phyloP scores from a whole-genome alignment of 805 yeast species.

The Middelhovenomyces tepae region DNA sequence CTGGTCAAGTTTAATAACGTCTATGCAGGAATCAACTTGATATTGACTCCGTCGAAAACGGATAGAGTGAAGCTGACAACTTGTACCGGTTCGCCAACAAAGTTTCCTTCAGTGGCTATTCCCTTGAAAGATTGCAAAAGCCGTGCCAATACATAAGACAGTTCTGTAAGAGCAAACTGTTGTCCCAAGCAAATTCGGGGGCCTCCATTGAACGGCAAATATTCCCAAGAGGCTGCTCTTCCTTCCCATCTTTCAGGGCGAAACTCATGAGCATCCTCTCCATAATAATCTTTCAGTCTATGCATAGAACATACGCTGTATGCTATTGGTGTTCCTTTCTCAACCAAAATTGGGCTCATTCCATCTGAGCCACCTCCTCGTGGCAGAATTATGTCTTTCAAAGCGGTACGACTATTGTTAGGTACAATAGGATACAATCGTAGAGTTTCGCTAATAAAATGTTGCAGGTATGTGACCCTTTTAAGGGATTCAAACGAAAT shows the following conservation, averaged over 20 bases:
- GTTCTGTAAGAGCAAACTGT: conserved; percentile 43
- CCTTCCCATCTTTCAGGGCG: conserved; percentile 33
- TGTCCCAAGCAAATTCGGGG: conserved; percentile 44
- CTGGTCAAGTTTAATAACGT: no score
- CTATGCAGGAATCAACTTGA: no score
- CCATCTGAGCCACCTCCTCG: conserved; percentile 38
- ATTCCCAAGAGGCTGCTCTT: conserved; percentile 34
- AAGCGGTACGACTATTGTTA: conserved; percentile 34
- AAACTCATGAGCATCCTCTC: conserved; percentile 34
- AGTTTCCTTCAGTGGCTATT: no score
- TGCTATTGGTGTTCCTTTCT: conserved; percentile 31
- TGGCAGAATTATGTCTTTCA: conserved; percentile 38
- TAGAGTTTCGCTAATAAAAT: conserved; percentile 36
- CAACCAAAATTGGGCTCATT: conserved; percentile 28
- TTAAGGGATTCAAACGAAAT: conserved; percentile 35
- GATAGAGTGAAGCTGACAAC: no score
- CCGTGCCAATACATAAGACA: conserved; percentile 34
- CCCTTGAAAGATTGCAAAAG: no score
- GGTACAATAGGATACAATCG: conserved; percentile 42
- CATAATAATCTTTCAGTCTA: conserved; percentile 30
- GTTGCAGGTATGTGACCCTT: conserved; percentile 35
- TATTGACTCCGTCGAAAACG: no score
- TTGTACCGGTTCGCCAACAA: no score
- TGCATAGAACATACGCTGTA: conserved; percentile 35
- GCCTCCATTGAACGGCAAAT: conserved; percentile 42